Base-by-base conservation (phyloP, 2,329 filamentous ascomycete species). In the Trichoderma afroharzianum region DNA sequence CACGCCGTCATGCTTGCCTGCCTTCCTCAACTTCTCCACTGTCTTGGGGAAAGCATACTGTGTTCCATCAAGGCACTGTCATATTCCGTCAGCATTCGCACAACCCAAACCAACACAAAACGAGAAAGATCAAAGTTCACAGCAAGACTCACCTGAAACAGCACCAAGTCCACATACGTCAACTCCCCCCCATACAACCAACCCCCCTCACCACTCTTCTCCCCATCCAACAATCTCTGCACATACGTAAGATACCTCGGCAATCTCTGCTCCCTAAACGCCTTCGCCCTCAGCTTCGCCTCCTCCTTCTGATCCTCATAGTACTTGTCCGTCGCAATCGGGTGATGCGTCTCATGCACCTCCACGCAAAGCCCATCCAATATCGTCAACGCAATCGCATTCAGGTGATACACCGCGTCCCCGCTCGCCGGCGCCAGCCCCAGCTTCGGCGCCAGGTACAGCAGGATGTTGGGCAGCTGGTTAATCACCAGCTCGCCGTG, bases 251-350 rank as follows among this genome's bases (percentile, higher is more conserved):
- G 80, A 77, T 90, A 94, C 81, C 93, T 94, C 21, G 92, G 92
- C 36, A 95, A 83, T 1, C 93, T 84, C 57, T 83, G 85, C 68
- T 85, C 81, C 9, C 90, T 82, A 71, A 90, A 93, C 70, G 90
- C 85, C 55, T 82, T 82, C 9, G 88, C 85, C 73, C 85, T 87
- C 72, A 83, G 84, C 77, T 89, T 81, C 18, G 89, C 85, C 78
- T 93, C 92, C 0, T 85, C 82, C 79, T 91, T 93, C 81, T 95
- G 93, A 30, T 94, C 91, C 77, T 94, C 91, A 76, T 94, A 95
- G 79, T 90, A 92, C 5, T 87, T 78, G 1, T 79, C 78, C 0
- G 82, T 77, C 2, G 88, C 85, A 66, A 93, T 82, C 1, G 93
- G 93, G 77, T 95, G 93, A 78, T 95, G 93, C 30, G 88, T 90